Conservation (phyloP, 225 moss, liverwort and hornwort species). For the Thuidium tamariscinum region DNA sequence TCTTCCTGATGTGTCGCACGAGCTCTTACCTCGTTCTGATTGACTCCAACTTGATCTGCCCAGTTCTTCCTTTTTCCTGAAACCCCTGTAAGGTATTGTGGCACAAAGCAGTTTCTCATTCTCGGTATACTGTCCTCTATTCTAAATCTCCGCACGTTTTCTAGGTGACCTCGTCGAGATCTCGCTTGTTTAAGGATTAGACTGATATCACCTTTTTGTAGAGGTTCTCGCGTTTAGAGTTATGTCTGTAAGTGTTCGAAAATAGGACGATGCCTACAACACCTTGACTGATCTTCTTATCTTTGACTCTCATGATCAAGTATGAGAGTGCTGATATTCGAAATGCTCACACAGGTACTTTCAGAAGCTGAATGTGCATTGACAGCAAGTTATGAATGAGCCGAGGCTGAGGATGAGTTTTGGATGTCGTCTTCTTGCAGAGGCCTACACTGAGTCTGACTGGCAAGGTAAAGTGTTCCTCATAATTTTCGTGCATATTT, state of each 20-base stretch:
- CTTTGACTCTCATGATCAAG: neutral
- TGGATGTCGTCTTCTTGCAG: neutral
- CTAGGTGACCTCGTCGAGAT: neutral
- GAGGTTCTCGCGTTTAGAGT: neutral
- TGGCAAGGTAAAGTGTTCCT: slow-evolving; percentile 7
- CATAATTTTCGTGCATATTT: neutral
- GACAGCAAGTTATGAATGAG: neutral
- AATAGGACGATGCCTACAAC: neutral
- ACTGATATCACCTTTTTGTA: neutral
- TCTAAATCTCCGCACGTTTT: neutral
- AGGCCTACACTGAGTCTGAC: neutral
- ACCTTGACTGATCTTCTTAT: neutral
- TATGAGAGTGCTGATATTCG: neutral
- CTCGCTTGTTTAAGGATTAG: neutral
- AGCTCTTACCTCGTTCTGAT: neutral
- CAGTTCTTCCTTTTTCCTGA: neutral
- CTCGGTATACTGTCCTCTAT: neutral
- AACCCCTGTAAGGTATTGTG: neutral
- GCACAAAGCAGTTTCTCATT: neutral
- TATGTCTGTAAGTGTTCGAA: neutral
- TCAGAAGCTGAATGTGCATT: neutral
- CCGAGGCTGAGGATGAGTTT: neutral
- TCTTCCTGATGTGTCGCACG: neutral
- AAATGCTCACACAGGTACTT: slow-evolving; percentile 1
- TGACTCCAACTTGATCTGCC: neutral